Base-by-base conservation (phyloP, 352 stramenopile species). In the Phytopythium kandeliae region DNA sequence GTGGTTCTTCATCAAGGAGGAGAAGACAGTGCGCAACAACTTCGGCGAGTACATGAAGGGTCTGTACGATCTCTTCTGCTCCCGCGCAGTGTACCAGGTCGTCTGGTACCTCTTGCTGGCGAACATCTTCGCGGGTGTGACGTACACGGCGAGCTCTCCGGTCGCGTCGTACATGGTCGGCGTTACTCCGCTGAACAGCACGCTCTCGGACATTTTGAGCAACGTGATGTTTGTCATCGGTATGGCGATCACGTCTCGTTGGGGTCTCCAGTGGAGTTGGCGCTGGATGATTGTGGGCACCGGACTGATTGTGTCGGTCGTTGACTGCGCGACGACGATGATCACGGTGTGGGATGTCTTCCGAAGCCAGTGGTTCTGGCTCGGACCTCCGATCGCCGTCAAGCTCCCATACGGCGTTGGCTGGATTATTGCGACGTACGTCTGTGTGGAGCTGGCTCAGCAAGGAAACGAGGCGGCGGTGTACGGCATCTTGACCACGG, bases 341-440 rank as follows among this genome's bases (percentile, higher is more conserved):
- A 41, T 78, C 24, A 85, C 71, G 3, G 74, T 81, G 22, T 85
- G 63, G 58, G 61, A 76, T 41, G 58, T 83, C 44, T 58, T 75
- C 15, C 71, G 74, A 11, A 71, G 57, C 52, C 74, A 80, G 46
- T 85, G 72, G 71, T 75, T 85, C 51, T 85, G 65, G 62, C 49
- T 85, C 21, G 71, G 71, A 7, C 59, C 76, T 16, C 70, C 71
- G 24, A 57, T 85, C 1, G 40, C 76, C 6, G 58, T 67, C 42
- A 65, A 76, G 31, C 53, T 85, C 6, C 74, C 71, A 17, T 48
- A 31, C 40, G 72, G 64, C 52, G 65, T 80, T 22, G 59, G 63
- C 35, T 85, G 74, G 35, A 67, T 85, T 40, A 61, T 83, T 15
- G 62, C 68, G 2, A 83, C 71, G 19, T 85, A 65, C 54, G 71